Evolutionary conservation across 257 asterid genomes (phyloP).

Genomic region (Solanum bulbocastanum): DNA sequence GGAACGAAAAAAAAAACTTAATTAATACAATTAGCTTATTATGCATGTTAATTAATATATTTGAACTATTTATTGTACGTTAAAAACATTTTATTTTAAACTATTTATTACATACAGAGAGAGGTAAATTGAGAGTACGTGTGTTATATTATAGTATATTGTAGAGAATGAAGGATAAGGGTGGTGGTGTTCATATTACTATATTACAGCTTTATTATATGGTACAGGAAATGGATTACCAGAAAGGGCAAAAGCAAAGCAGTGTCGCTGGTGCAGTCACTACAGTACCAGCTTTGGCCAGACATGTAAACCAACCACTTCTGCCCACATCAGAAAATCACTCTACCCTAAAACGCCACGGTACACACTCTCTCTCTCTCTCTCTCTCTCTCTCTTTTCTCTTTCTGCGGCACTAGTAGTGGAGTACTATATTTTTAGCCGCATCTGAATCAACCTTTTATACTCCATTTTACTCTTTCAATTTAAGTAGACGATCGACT

Average conservation of each 20-base stretch:
- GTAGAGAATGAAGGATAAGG: background rate
- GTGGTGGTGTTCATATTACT: background rate
- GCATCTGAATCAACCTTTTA: background rate
- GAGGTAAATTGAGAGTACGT: background rate
- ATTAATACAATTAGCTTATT: background rate
- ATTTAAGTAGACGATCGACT: background rate
- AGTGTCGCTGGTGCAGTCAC: conserved; percentile 4
- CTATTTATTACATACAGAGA: background rate
- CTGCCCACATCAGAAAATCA: background rate
- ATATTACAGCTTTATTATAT: background rate
- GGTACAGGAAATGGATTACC: conserved; percentile 17
- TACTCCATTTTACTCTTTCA: background rate
- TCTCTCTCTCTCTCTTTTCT: background rate
- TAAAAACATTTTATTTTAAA: background rate
- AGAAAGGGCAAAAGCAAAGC: background rate
- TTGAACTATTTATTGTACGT: too few species aligned
- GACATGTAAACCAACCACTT: conserved; percentile 7
- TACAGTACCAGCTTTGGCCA: conserved; percentile 6
- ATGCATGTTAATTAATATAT: background rate
- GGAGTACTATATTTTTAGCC: background rate
- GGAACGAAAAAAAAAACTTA: background rate
- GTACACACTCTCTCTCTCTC: background rate
- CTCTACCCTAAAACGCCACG: conserved; percentile 9
- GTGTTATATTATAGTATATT: background rate
- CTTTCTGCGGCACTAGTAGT: background rate